Conservation (phyloP, 78 protist genomes). For the Guillardia theta region DNA sequence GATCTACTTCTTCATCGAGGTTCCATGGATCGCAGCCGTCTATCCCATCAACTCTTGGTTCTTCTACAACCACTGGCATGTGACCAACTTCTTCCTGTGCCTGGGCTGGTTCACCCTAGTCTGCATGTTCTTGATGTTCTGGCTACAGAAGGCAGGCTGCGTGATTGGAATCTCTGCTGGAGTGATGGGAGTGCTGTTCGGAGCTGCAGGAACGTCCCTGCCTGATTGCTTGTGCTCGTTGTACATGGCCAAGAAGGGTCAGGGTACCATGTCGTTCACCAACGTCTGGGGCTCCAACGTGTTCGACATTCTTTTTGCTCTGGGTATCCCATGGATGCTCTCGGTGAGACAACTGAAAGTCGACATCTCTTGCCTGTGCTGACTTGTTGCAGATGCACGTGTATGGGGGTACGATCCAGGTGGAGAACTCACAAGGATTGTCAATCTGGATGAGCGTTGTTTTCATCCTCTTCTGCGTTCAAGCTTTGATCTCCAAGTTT, state of each 20-base stretch:
- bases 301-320: not conserved
- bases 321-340: not conserved
- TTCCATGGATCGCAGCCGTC: not conserved
- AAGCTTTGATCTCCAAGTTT: not conserved
- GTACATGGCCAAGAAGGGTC: not conserved
- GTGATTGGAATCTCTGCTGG: not conserved
- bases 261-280: not conserved
- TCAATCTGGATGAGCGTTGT: not conserved
- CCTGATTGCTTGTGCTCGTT: not conserved
- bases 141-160: constrained; percentile 12
- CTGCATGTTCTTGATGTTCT: not conserved
- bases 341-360: too few species aligned
- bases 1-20: not conserved
- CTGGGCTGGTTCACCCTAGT: not conserved
- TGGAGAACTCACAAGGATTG: not conserved
- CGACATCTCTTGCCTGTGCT: too few species aligned
- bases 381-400: too few species aligned
- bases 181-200: not conserved
- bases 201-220: not conserved
- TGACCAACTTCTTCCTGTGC: not conserved
- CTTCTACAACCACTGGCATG: not conserved
- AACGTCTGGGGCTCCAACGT: not conserved
- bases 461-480: not conserved
- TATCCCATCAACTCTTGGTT: not conserved
- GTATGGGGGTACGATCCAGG: not conserved